These are phyloP conservation scores for Hypholoma fasciculare DNA, from an alignment of 768 basidiomycete species.

Conservation along the genomic window DNA sequence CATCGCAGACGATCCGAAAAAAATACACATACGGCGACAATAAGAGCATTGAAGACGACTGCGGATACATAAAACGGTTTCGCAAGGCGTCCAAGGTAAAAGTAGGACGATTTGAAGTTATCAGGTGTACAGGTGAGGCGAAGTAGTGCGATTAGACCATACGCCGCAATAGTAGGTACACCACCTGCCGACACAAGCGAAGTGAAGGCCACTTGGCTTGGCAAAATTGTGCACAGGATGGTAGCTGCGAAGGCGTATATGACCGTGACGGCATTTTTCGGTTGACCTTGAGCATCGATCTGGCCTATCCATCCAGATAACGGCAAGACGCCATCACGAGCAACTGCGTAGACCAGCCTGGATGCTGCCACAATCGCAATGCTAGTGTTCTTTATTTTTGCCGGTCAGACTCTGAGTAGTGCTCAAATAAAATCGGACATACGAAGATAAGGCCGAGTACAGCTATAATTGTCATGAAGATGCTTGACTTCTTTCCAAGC, in stretches of 20 bases:
- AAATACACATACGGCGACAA: conserved; percentile 67
- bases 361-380: conserved; percentile 88
- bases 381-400: conserved; percentile 69
- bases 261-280: conserved; percentile 82
- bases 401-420: neutral
- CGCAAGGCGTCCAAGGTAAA: conserved; percentile 65
- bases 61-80: conserved; percentile 71
- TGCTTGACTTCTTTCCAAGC: conserved; percentile 72
- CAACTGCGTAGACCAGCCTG: conserved; percentile 87
- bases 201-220: conserved; percentile 90
- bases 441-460: conserved; percentile 85
- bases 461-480: conserved; percentile 88
- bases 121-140: conserved; percentile 78
- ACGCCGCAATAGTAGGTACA: conserved; percentile 86
- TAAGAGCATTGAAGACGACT: conserved; percentile 68
- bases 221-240: conserved; percentile 85
- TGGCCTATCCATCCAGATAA: conserved; percentile 79
- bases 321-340: conserved; percentile 91
- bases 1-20: neutral
- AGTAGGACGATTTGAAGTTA: conserved; percentile 71
- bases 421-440: conserved; percentile 19
- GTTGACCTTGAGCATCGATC: conserved; percentile 72
- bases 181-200: conserved; percentile 87
- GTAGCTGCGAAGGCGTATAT: conserved; percentile 77
- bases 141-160: conserved; percentile 77